These are phyloP conservation scores for Rubia peregrina DNA, from an alignment of 305 asterid species.

Conservation along the genomic window DNA sequence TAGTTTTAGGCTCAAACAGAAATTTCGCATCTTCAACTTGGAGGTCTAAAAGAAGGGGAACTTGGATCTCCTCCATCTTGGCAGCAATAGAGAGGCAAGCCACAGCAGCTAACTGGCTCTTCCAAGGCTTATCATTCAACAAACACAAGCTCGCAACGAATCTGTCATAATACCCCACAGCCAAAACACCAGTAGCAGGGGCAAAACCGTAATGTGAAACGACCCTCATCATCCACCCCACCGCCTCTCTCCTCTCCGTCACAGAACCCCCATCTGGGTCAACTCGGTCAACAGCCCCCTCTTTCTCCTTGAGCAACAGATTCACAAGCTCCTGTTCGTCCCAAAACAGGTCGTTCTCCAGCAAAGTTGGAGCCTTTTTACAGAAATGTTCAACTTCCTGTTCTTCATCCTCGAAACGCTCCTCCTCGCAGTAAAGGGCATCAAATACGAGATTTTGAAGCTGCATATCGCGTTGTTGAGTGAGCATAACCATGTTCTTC, in stretches of 20 bases:
- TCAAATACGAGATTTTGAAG: constrained; percentile 45
- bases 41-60: constrained; percentile 70
- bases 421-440: constrained; percentile 70
- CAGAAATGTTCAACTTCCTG: constrained; percentile 22
- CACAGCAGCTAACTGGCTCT: constrained; percentile 81
- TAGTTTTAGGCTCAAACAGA: constrained; percentile 81
- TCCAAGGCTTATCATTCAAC: constrained; percentile 89
- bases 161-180: constrained; percentile 62
- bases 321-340: constrained; percentile 65
- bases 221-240: constrained; percentile 67
- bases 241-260: constrained; percentile 47
- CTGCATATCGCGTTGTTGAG: constrained; percentile 34
- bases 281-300: constrained; percentile 20
- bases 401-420: constrained; percentile 50
- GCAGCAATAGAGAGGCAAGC: constrained; percentile 92
- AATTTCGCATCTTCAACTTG: constrained; percentile 71
- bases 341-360: constrained; percentile 71
- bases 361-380: constrained; percentile 30
- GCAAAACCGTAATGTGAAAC: constrained; percentile 52
- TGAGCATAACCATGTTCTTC: constrained; percentile 41
- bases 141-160: constrained; percentile 46
- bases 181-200: constrained; percentile 56
- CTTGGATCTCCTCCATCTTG: constrained; percentile 82
- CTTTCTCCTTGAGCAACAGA: constrained; percentile 54
- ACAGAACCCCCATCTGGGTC: constrained; percentile 35